These are phyloP conservation scores for Podospora tetraspora DNA, from an alignment of 495 filamentous ascomycete genomes.

Conservation along the genomic window DNA sequence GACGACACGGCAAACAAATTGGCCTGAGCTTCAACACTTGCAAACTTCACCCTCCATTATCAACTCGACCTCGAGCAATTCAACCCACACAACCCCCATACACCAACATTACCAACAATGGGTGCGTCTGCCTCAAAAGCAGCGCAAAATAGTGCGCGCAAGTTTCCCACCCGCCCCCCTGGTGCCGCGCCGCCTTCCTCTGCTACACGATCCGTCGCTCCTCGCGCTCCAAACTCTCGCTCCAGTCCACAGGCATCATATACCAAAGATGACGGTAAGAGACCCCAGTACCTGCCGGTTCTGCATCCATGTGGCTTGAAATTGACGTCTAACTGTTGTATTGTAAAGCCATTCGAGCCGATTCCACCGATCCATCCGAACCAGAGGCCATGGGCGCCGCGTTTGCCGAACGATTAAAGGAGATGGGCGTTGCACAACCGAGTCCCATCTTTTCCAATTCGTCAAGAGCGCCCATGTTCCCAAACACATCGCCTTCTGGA, in stretches of 20 bases:
- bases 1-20: background rate
- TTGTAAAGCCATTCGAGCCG: constrained; percentile 27
- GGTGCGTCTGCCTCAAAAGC: constrained; percentile 29
- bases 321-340: background rate
- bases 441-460: constrained; percentile 43
- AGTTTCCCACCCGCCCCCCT: constrained; percentile 38
- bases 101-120: constrained; percentile 17
- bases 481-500: constrained; percentile 1
- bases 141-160: constrained; percentile 35
- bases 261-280: constrained; percentile 36
- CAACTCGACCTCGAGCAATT: background rate
- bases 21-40: background rate
- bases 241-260: constrained; percentile 25
- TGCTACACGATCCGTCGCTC: constrained; percentile 16
- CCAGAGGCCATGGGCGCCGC: constrained; percentile 27
- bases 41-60: background rate
- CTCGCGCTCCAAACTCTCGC: constrained; percentile 15
- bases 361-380: constrained; percentile 21
- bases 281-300: background rate
- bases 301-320: background rate
- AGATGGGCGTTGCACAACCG: constrained; percentile 46
- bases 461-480: constrained; percentile 30
- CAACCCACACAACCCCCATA: background rate
- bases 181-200: constrained; percentile 21
- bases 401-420: constrained; percentile 38